These are phyloP conservation scores for Aspergillus leporis DNA, from an alignment of 495 filamentous ascomycete genomes.

Conservation along the genomic window DNA sequence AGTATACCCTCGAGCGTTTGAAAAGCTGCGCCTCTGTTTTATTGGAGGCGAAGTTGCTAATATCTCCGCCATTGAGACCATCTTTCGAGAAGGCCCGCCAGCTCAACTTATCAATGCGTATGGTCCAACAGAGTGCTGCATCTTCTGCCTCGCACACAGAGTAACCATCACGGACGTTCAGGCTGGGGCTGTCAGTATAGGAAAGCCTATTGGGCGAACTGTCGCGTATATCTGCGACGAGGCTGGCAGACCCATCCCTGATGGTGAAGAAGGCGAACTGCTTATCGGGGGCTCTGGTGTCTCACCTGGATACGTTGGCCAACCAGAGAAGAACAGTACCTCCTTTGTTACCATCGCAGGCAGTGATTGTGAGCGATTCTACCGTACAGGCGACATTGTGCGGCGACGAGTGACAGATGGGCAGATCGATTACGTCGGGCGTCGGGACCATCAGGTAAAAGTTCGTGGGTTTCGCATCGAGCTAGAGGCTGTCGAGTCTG, in stretches of 20 bases:
- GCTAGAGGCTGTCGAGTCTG: constrained; percentile 39
- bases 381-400: constrained; percentile 34
- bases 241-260: constrained; percentile 32
- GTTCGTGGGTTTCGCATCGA: constrained; percentile 46
- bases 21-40: constrained; percentile 10
- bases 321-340: constrained; percentile 30
- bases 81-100: constrained; percentile 20
- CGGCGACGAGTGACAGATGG: constrained; percentile 14
- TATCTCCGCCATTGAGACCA: constrained; percentile 14
- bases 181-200: constrained; percentile 15
- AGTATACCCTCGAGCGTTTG: constrained; percentile 16
- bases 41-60: constrained; percentile 26
- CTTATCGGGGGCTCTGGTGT: constrained; percentile 46
- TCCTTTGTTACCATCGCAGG: constrained; percentile 33
- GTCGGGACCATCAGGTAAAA: constrained; percentile 42
- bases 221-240: constrained; percentile 43
- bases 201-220: constrained; percentile 17
- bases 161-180: constrained; percentile 12
- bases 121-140: constrained; percentile 32
- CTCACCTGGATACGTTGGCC: constrained; percentile 40
- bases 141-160: constrained; percentile 14
- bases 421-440: constrained; percentile 19
- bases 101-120: constrained; percentile 32
- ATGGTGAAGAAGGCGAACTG: constrained; percentile 48
- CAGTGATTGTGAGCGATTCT: neutral